Conservation (phyloP, 352 stramenopile species). For the Phytophthora boehmeriae region DNA sequence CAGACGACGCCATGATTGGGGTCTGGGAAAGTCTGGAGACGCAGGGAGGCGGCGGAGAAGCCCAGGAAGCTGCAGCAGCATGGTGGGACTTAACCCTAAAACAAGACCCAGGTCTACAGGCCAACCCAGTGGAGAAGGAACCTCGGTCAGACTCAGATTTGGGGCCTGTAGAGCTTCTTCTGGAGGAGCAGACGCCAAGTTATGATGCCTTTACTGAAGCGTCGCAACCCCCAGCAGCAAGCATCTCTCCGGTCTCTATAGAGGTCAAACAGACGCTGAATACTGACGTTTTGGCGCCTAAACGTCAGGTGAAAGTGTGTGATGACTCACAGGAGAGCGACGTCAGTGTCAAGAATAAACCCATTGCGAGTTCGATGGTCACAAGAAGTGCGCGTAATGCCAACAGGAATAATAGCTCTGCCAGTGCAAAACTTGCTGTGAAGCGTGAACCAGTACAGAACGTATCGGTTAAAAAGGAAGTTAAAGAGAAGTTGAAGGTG, state of each 20-base stretch:
- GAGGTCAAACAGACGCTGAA: slow-evolving; percentile 20
- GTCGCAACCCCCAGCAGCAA: slow-evolving; percentile 2
- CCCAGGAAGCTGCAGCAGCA: slow-evolving; percentile 10
- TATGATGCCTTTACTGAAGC: slow-evolving; percentile 34
- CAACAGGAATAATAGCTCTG: slow-evolving; percentile 2
- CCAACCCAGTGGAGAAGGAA: neutral
- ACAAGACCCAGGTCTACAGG: slow-evolving; percentile 5
- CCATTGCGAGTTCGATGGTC: neutral
- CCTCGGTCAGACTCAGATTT: slow-evolving; percentile 8
- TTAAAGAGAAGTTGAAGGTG: slow-evolving; percentile 11
- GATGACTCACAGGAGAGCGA: slow-evolving; percentile 39
- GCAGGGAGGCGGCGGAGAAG: slow-evolving; percentile 19
- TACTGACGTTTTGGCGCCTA: slow-evolving; percentile 4
- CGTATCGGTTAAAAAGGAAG: slow-evolving; percentile 2
- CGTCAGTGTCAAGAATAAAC: neutral
- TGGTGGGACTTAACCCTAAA: slow-evolving; percentile 29
- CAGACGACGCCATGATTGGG: slow-evolving; percentile 31
- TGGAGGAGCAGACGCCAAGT: slow-evolving; percentile 31
- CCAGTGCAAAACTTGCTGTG: slow-evolving; percentile 5
- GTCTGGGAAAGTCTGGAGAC: slow-evolving; percentile 40
- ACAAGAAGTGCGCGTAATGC: neutral
- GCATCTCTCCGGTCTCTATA: slow-evolving; percentile 26
- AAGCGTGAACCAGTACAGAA: slow-evolving; percentile 9
- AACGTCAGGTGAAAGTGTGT: slow-evolving; percentile 22
- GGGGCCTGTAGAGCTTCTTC: slow-evolving; percentile 16